Evolutionary conservation across 2,329 filamentous ascomycete species (phyloP).

Genomic region (Tolypocladium guangdongense): DNA sequence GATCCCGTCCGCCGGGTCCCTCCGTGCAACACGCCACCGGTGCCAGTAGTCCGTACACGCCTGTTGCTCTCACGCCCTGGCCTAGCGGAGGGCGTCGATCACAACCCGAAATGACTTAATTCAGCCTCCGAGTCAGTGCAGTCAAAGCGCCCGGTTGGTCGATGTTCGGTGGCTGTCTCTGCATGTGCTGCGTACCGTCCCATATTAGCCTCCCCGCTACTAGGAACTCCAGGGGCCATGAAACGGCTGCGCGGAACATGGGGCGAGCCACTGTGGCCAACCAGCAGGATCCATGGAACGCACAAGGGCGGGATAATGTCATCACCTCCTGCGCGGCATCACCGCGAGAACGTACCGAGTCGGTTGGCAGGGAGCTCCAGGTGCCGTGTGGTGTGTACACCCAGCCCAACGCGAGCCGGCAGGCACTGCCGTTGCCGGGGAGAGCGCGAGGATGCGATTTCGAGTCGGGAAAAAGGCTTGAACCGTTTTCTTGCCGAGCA

Average conservation of each 20-base stretch:
- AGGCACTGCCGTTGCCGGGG: background rate
- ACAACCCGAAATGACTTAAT: background rate
- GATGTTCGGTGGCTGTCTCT: background rate
- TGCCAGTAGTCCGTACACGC: no score
- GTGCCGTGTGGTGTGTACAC: background rate
- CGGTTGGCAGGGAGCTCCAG: background rate
- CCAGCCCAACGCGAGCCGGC: background rate
- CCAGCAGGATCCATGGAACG: no score
- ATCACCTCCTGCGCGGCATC: background rate
- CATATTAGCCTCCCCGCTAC: background rate
- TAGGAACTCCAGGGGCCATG: background rate
- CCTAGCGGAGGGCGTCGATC: background rate
- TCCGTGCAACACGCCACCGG: no score
- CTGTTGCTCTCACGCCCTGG: background rate
- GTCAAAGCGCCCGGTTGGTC: background rate
- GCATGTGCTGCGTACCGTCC: no score
- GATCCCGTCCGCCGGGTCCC: no score
- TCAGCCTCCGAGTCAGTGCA: background rate
- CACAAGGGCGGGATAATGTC: no score
- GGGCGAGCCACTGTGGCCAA: background rate
- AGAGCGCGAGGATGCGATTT: background rate
- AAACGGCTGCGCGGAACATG: background rate
- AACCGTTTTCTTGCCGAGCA: background rate
- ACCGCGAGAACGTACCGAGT: background rate
- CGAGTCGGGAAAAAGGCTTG: no score